Evolutionary conservation across 179 eudicot genomes (phyloP).

Genomic region (Beta corolliflora): DNA sequence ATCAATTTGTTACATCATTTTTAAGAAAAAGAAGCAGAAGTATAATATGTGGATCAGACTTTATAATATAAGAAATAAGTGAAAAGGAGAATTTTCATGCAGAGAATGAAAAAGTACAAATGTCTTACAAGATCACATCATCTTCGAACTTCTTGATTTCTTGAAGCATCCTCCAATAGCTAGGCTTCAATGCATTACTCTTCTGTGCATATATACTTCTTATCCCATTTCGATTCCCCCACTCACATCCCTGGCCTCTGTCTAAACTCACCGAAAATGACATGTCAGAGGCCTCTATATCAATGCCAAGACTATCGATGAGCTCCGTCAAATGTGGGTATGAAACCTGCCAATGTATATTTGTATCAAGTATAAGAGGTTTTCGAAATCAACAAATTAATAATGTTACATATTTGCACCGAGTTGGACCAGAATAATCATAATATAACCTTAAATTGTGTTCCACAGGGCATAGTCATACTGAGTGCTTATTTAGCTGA

Average conservation of each 20-base stretch:
- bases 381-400: not conserved
- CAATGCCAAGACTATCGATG: slow-evolving; percentile 81
- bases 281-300: slow-evolving; percentile 82
- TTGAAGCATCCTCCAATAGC: slow-evolving; percentile 75
- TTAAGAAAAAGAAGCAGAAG: no score
- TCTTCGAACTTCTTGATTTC: slow-evolving; percentile 74
- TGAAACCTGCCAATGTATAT: slow-evolving; percentile 59
- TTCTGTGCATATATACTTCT: slow-evolving; percentile 79
- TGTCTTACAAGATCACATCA: slow-evolving; percentile 55
- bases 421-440: not conserved
- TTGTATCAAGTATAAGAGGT: not conserved
- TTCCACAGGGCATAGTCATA: no score
- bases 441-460: no score
- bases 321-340: slow-evolving; percentile 90
- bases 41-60: no score
- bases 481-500: no score
- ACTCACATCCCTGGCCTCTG: slow-evolving; percentile 74
- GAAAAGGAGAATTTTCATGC: not conserved
- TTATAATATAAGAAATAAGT: not conserved
- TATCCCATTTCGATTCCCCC: slow-evolving; percentile 87
- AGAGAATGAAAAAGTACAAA: not conserved
- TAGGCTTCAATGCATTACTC: slow-evolving; percentile 65
- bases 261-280: slow-evolving; percentile 90
- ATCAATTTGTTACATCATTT: not conserved
- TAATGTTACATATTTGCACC: not conserved